phyloP scores from a whole-genome alignment of 805 yeast genomes.

The Pichia eremophila region DNA sequence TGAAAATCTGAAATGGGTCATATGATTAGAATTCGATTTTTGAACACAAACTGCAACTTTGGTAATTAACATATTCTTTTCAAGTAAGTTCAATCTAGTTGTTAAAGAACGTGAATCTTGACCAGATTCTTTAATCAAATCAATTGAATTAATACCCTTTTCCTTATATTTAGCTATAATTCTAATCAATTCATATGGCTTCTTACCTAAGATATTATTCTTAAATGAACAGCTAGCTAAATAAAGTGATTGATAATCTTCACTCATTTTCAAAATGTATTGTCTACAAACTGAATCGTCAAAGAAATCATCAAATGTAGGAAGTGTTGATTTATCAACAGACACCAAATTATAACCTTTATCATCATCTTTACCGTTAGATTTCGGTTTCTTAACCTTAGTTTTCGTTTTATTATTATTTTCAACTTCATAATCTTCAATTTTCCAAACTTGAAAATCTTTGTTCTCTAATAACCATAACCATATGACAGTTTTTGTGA shows the following conservation, averaged over 20 bases:
- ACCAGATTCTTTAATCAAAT: constrained; percentile 44
- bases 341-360: not conserved
- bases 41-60: constrained; percentile 30
- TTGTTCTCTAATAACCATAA: constrained; percentile 27
- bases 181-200: constrained; percentile 45
- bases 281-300: not conserved
- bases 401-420: not conserved
- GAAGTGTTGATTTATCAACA: not conserved
- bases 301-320: constrained; percentile 3
- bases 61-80: constrained; percentile 38
- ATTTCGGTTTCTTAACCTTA: not conserved
- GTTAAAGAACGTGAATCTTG: constrained; percentile 70
- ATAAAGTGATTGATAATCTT: constrained; percentile 47
- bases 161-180: constrained; percentile 51
- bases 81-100: constrained; percentile 47
- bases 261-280: constrained; percentile 31
- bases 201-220: constrained; percentile 44
- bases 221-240: constrained; percentile 48
- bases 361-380: not conserved
- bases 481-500: constrained; percentile 28
- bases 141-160: constrained; percentile 51
- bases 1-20: constrained; percentile 40
- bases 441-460: constrained; percentile 15
- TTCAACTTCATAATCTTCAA: not conserved
- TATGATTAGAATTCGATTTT: constrained; percentile 45